phyloP scores from a whole-genome alignment of 345 rosid genomes.

The Stellera chamaejasme region DNA sequence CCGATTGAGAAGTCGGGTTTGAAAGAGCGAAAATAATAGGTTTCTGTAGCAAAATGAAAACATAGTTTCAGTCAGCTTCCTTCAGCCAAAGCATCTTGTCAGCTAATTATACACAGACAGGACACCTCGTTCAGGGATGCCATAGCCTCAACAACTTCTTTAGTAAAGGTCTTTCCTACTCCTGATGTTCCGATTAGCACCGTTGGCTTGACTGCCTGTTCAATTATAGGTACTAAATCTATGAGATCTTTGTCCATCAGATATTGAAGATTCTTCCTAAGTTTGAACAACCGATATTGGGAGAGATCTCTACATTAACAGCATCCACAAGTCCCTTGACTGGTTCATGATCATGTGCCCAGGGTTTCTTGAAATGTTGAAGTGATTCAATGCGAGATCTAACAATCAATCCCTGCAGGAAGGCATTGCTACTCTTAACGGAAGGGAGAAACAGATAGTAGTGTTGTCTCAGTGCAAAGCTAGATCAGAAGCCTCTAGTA shows the following conservation, averaged over 20 bases:
- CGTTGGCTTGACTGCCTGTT: conserved; percentile 83
- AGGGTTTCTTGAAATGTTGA: conserved; percentile 93
- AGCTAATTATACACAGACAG: conserved; percentile 1
- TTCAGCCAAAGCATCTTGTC: conserved; percentile 2
- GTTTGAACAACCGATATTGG: conserved; percentile 11
- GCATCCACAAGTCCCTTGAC: conserved; percentile 58
- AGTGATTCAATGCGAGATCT: conserved; percentile 72
- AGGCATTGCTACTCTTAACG: conserved; percentile 7
- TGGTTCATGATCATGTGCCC: conserved; percentile 93
- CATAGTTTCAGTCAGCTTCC: conserved; percentile 5
- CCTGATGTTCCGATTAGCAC: conserved; percentile 94
- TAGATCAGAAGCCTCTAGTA: conserved; percentile 15
- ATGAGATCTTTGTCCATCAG: conserved; percentile 3
- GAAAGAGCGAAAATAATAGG: conserved; percentile 90
- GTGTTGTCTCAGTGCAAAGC: conserved; percentile 4
- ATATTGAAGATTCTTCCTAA: background rate
- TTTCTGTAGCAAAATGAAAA: conserved; percentile 39
- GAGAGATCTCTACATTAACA: conserved; percentile 46
- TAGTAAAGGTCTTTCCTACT: conserved; percentile 79
- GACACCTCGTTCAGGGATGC: conserved; percentile 72
- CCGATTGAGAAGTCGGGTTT: conserved; percentile 96
- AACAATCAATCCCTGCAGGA: conserved; percentile 76
- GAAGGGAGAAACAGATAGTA: background rate
- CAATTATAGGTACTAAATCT: conserved; percentile 9
- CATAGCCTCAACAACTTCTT: conserved; percentile 86